phyloP scores from a whole-genome alignment of 768 basidiomycete genomes.

The Panellus pusillus region DNA sequence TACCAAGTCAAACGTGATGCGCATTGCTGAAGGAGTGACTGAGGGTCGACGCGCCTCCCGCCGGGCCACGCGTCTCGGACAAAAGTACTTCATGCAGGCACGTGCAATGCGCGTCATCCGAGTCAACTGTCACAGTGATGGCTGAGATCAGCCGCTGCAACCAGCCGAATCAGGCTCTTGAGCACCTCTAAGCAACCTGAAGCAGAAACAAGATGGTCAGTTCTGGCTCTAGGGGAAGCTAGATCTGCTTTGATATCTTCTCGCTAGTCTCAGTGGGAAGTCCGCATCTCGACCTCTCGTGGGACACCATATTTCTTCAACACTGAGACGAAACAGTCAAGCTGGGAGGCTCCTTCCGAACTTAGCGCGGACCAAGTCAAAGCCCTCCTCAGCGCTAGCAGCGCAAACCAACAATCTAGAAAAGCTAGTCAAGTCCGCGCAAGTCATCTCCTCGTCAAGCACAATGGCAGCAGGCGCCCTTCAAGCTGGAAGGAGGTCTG shows the following conservation, averaged over 20 bases:
- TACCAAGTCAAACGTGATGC: too few relatives aligned
- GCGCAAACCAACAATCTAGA: slow-evolving; percentile 32
- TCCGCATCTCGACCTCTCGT: slow-evolving; percentile 81
- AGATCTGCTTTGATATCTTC: background rate
- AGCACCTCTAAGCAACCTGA: background rate
- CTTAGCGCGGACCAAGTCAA: slow-evolving; percentile 62
- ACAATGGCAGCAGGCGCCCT: slow-evolving; percentile 73
- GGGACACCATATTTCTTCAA: slow-evolving; percentile 90
- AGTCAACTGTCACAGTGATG: too few relatives aligned
- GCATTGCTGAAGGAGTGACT: too few relatives aligned
- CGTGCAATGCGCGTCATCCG: too few relatives aligned
- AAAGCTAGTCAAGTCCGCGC: slow-evolving; percentile 70
- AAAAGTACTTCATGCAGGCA: too few relatives aligned
- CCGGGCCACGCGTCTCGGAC: too few relatives aligned
- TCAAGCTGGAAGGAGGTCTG: slow-evolving; percentile 85
- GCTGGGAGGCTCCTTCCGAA: slow-evolving; percentile 74
- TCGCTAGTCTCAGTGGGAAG: slow-evolving; percentile 64
- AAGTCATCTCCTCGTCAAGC: slow-evolving; percentile 95
- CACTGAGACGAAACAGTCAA: slow-evolving; percentile 61
- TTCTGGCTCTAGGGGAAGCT: background rate
- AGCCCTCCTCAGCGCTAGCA: slow-evolving; percentile 66
- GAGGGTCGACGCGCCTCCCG: too few relatives aligned
- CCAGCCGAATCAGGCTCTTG: too few relatives aligned
- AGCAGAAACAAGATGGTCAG: slow-evolving; percentile 7
- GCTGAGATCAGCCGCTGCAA: too few relatives aligned